Evolutionary conservation across 805 yeast genomes (phyloP), one percentile per base, ranked within the genome.

Genomic region (Candida oleophila): DNA sequence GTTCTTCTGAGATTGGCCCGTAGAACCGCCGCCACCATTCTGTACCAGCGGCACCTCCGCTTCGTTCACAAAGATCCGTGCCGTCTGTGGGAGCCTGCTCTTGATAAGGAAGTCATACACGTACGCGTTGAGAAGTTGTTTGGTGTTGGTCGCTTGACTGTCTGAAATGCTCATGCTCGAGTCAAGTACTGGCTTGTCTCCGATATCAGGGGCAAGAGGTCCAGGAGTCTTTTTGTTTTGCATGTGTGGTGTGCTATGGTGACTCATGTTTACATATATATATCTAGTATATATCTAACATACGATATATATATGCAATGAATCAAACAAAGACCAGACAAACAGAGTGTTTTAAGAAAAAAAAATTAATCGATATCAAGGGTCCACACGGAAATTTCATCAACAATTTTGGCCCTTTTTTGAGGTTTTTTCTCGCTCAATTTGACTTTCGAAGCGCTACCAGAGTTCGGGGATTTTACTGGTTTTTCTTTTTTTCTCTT

Each of bases 31-130:
- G 43, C 30, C 30, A 11, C 39, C 46, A 38, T 33, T 45, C 18
- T 43, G 49, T 15, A 48, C 41, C 25, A 57, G 53, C 22, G 83
- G 83, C 5, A 88, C 73, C 44, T 85, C 89, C 0, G 95, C 90
- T 64, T 90, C 97, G 51, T 76, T 78, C 56, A 78, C 80, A 60
- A 90, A 89, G 20, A 81, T 78, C 44, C 75, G 73, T 1, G 96
- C 97, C 3, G 96, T 83, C 41, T 80, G 81, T 11, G 79, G 76
- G 41, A 88, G 73, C 22, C 87, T 78, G 44, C 87, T 82, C 64
- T 90, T 90, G 56, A 87, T 59, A 50, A 90, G 70, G 57, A 89
- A 91, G 65, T 90, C 97, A 61, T 89, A 88, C 33, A 90, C 83
- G 63, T 89, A 90, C 4, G 92, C 90, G 61, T 90, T 87, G 50